These are phyloP conservation scores for Xanthoparmelia taractica DNA, from an alignment of 495 filamentous ascomycete genomes.

Conservation along the genomic window DNA sequence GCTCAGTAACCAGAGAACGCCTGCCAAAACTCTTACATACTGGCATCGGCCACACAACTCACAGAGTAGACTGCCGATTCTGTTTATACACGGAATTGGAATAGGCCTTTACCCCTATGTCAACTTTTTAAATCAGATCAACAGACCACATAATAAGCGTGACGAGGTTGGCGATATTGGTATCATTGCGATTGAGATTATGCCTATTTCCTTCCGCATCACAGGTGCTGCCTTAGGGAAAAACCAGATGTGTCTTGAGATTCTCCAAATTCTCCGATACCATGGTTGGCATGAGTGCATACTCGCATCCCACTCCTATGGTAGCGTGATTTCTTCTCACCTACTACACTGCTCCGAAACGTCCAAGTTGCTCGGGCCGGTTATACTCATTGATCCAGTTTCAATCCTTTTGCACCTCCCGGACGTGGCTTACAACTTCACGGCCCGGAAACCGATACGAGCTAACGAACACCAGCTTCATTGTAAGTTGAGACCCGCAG, in stretches of 20 bases:
- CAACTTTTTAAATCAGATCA: constrained; percentile 46
- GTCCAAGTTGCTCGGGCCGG: constrained; percentile 36
- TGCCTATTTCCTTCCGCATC: constrained; percentile 56
- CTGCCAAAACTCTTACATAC: constrained; percentile 48
- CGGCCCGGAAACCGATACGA: constrained; percentile 40
- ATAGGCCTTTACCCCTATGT: constrained; percentile 58
- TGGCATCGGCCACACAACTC: constrained; percentile 58
- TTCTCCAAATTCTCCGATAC: constrained; percentile 43
- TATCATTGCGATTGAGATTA: constrained; percentile 56
- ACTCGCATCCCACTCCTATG: constrained; percentile 55
- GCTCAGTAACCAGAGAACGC: constrained; percentile 34
- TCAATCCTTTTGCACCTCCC: constrained; percentile 57
- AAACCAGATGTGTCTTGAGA: constrained; percentile 42
- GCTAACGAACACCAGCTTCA: constrained; percentile 60
- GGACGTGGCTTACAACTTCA: constrained; percentile 67
- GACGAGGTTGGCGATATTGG: constrained; percentile 41
- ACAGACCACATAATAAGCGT: constrained; percentile 20
- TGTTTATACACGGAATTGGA: constrained; percentile 67
- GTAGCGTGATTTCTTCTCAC: constrained; percentile 54
- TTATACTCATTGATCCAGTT: constrained; percentile 59
- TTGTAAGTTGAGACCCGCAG: constrained; percentile 26
- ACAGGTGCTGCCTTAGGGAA: constrained; percentile 41
- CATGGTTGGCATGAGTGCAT: constrained; percentile 48
- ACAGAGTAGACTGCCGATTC: constrained; percentile 43
- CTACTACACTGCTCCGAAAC: constrained; percentile 43